A percentile compares a stretch with the other conserved stretches of the same genome.
Conservation (phyloP, 768 basidiomycete genomes). For the Agrocybe pediades region DNA sequence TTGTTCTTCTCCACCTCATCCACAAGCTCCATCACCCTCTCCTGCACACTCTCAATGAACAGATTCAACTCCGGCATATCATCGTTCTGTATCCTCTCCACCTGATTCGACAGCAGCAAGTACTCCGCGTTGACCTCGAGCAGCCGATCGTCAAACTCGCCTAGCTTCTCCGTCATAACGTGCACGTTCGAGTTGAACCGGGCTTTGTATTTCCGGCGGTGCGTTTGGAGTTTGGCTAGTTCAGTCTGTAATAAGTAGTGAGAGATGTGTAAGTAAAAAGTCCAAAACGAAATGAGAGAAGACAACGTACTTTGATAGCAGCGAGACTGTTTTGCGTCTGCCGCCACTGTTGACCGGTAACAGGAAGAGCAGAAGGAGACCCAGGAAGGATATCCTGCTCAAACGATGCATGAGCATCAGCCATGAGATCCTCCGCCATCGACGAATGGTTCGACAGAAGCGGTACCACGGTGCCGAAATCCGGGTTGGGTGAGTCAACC, state of each 20-base stretch:
- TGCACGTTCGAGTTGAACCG: slow-evolving; percentile 43
- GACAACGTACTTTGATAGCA: slow-evolving; percentile 8
- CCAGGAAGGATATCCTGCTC: no score
- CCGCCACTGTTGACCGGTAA: neutral
- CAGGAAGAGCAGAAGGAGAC: neutral
- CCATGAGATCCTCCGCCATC: no score
- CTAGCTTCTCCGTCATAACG: slow-evolving; percentile 39
- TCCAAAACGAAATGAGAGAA: neutral
- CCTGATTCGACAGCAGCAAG: slow-evolving; percentile 34
- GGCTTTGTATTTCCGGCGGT: slow-evolving; percentile 40
- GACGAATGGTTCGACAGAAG: no score
- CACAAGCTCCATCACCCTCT: slow-evolving; percentile 20
- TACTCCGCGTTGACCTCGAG: slow-evolving; percentile 38
- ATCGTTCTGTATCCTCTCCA: slow-evolving; percentile 29
- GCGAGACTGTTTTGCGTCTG: neutral
- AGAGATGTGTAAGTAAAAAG: slow-evolving; percentile 1
- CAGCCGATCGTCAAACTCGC: slow-evolving; percentile 40
- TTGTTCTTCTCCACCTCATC: neutral
- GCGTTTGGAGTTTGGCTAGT: slow-evolving; percentile 37
- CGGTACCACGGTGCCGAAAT: neutral
- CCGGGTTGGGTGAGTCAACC: neutral
- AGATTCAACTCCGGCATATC: slow-evolving; percentile 29
- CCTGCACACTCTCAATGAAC: slow-evolving; percentile 26
- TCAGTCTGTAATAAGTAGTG: slow-evolving; percentile 28
- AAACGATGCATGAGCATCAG: no score